Evolutionary conservation across 306 rosid species (phyloP).

Genomic region (Pterocarpus santalinus): DNA sequence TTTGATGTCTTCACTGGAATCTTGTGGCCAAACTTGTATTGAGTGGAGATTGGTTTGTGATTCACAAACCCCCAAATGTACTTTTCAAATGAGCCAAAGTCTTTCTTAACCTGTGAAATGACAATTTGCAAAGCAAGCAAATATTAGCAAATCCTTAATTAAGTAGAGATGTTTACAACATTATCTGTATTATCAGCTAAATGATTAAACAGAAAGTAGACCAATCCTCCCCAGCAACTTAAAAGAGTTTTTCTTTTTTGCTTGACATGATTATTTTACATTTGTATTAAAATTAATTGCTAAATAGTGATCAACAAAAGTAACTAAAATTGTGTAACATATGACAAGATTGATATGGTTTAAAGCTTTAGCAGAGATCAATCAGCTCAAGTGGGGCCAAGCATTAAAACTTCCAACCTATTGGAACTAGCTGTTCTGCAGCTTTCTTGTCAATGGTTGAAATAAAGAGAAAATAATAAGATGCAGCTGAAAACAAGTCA

Average conservation of each 20-base stretch:
- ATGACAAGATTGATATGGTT: conserved; percentile 28
- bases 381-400: conserved; percentile 52
- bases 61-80: conserved; percentile 96
- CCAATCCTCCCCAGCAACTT: too few species aligned
- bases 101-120: conserved; percentile 69
- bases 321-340: neutral
- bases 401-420: conserved; percentile 46
- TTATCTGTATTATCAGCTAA: neutral
- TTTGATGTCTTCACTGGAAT: conserved; percentile 97
- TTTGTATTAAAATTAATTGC: neutral
- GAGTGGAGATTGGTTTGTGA: conserved; percentile 82
- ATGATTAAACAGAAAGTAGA: neutral
- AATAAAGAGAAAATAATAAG: conserved; percentile 28
- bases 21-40: conserved; percentile 87
- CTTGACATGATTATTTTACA: too few species aligned
- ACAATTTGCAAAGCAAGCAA: conserved; percentile 18
- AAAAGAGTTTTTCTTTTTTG: too few species aligned
- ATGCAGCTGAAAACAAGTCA: conserved; percentile 40
- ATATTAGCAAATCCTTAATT: conserved; percentile 24
- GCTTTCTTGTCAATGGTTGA: conserved; percentile 47
- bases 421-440: conserved; percentile 54
- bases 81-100: conserved; percentile 82
- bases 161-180: neutral
- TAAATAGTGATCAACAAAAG: conserved; percentile 18
- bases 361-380: conserved; percentile 29